Evolutionary conservation across 495 filamentous ascomycete genomes (phyloP), one percentile per base, ranked within the genome.

Genomic region (Rhypophila decipiens): DNA sequence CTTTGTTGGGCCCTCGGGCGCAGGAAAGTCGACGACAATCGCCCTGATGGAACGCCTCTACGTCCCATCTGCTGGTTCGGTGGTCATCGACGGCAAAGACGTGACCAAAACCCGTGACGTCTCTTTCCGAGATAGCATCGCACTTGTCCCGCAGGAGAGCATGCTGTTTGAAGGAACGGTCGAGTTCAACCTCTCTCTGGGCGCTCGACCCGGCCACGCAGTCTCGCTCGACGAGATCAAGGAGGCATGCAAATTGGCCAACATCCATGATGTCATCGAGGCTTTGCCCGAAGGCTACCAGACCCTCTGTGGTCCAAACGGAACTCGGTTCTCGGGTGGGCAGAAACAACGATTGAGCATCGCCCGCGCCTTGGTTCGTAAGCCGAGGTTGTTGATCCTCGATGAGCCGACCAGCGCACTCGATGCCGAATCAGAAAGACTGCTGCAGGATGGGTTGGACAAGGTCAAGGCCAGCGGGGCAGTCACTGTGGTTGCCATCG

Each of bases 381-480:
- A 95, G 56, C 86, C 90, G 0, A 80, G 83, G 13, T 76, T 97
- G 33, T 57, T 97, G 38, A 78, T 96, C 27, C 63, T 96, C 39
- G 89, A 96, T 53, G 90, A 96, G 58, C 84, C 84, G 5, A 96
- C 88, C 1, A 84, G 82, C 55, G 86, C 88, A 19, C 64, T 96
- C 19, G 90, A 96, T 58, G 76, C 80, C 7, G 77, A 76, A 35
- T 85, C 80, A 47, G 86, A 90, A 58, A 68, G 70, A 21, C 69
- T 83, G 12, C 66, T 95, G 37, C 85, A 93, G 62, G 79, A 83
- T 3, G 82, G 80, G 1, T 68, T 95, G 44, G 82, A 89, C 33
- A 73, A 75, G 46, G 86, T 82, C 53, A n/a, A n/a, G n/a, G 73
- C 86, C 1, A 70, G 73, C 43, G 84, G 82, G 9, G 80, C 85